Conservation (phyloP, 345 rosid species). For the Lumnitzera littorea region DNA sequence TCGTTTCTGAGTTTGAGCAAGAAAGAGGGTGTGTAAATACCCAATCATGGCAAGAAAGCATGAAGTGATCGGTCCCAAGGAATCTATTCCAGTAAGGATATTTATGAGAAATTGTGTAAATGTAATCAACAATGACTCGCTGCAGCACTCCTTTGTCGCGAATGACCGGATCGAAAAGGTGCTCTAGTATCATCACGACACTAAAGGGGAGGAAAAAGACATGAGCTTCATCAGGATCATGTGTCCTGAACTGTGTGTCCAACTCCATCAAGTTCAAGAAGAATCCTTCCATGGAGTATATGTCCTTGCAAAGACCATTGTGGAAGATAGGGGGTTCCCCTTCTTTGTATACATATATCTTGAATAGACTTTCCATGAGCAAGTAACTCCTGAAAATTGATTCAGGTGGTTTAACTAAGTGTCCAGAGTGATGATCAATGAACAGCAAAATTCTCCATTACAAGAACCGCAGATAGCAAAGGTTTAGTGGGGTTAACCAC, state of each 20-base stretch:
- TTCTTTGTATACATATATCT: slow-evolving; percentile 52
- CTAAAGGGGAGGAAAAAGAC: slow-evolving; percentile 8
- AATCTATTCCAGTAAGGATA: not conserved
- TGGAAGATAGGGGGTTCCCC: slow-evolving; percentile 69
- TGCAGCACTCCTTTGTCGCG: slow-evolving; percentile 4
- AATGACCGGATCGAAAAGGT: slow-evolving; percentile 12
- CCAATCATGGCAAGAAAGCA: slow-evolving; percentile 3
- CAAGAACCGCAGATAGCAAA: no score
- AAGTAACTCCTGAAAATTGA: slow-evolving; percentile 38
- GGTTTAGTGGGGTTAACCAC: no score
- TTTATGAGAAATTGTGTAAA: not conserved
- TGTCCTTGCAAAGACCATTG: slow-evolving; percentile 51
- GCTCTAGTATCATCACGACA: slow-evolving; percentile 7
- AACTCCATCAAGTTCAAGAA: slow-evolving; percentile 46
- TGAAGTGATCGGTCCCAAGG: not conserved
- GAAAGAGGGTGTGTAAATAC: not conserved
- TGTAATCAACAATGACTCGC: slow-evolving; percentile 2
- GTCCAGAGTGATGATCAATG: not conserved
- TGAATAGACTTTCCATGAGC: slow-evolving; percentile 54
- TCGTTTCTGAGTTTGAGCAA: not conserved
- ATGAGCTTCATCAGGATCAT: slow-evolving; percentile 1
- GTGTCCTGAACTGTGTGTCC: slow-evolving; percentile 6
- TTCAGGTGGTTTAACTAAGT: not conserved
- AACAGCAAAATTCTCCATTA: no score
- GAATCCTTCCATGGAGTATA: slow-evolving; percentile 57